Base-by-base conservation (phyloP, 2,329 filamentous ascomycete species). In the Ampelomyces quisqualis region DNA sequence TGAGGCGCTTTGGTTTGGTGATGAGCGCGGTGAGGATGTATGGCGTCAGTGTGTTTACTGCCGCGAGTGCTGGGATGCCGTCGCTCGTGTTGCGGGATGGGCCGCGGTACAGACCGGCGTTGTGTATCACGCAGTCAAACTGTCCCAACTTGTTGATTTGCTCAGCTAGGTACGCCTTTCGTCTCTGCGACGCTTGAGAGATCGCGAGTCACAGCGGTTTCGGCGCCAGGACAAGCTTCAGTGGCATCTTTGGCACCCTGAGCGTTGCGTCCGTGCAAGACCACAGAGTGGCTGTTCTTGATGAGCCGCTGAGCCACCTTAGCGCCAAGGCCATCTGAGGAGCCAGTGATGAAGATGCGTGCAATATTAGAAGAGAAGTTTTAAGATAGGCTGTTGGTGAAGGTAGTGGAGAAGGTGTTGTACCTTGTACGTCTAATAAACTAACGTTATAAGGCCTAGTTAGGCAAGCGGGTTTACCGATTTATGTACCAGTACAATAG, bases 101-200 rank as follows among this genome's bases (percentile, higher is more conserved):
- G 11, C 73, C 72, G 20, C 60, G 62, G 40, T 73, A 75, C 17
- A 79, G 49, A 2, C 77, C 79, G 0, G 79, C 79, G 45, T 82
- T 82, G 67, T 82, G 79, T 13, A 82, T 70, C 10, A 82, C 67
- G 17, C 71, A 69, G 54, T 82, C 80, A 54, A 77, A 81, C 0
- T 70, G 65, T 0, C 75, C 76, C 1, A 70, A 60, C 24, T 65
- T 62, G 58, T 79, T 77, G 37, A 77, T 73, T 37, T 78, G 67
- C 8, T 65, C 57, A 1, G 79, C 79, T 2, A n/a, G n/a, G n/a
- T n/a, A 83, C 67, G 2, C 61, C 58, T 45, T 77, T 79, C 3
- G 70, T 77, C 34, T 77, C 74, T 5, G 71, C 53, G 28, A 80
- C 65, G 33, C 69, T 77, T 17, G 73, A 69, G 1, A 82, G 65